Base-by-base conservation (phyloP, 2,329 filamentous ascomycete species). In the Botrytis tulipae region DNA sequence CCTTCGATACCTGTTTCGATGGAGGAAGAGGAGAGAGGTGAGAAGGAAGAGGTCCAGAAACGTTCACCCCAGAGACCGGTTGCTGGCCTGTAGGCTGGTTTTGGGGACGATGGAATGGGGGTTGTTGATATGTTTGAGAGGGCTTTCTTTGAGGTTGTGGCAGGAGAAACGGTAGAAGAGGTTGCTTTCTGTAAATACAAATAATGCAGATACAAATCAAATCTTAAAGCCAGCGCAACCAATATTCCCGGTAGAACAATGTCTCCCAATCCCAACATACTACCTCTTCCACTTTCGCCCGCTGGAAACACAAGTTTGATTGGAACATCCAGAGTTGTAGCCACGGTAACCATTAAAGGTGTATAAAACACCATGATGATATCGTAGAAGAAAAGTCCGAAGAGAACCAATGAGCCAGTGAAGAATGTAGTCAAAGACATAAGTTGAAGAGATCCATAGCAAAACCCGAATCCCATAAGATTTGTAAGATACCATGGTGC, bases 231-330 rank as follows among this genome's bases (percentile, higher is more conserved):
- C 60, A 98, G 87, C 1, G 89, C 93, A 75, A 98, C 92, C 83
- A 98, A 91, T 79, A 98, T 94, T 14, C 95, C 96, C 0, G 95
- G 95, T 5, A 99, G 86, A 1, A 97, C 93, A 73, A 99, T 93
- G 80, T 99, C 95, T n/a, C 95, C 95, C 0, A 98, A 87, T 0
- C 95, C 95, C 12, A 99, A 90, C 88, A 98, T 97, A 71, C 93
- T 89, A 42, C 85, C 84, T 37, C 91, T 90, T 87, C 2, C 92
- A 91, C 2, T 85, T 29, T n/a, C 35, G 12, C 32, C 25, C 6
- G 8, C 84, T 35, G 85, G 82, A 76, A 97, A 97, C 8, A 96
- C 87, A 12, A 99, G 88, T 81, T 98, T 98, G 82, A 98, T 96
- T 0, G 95, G 96, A 0, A 95, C 93, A 77, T 99, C 95, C 40